Evolutionary conservation across 225 moss, liverwort and hornwort genomes (phyloP), one percentile per base, ranked within the genome.

Genomic region (Bryoerythrophyllum caledonicum): DNA sequence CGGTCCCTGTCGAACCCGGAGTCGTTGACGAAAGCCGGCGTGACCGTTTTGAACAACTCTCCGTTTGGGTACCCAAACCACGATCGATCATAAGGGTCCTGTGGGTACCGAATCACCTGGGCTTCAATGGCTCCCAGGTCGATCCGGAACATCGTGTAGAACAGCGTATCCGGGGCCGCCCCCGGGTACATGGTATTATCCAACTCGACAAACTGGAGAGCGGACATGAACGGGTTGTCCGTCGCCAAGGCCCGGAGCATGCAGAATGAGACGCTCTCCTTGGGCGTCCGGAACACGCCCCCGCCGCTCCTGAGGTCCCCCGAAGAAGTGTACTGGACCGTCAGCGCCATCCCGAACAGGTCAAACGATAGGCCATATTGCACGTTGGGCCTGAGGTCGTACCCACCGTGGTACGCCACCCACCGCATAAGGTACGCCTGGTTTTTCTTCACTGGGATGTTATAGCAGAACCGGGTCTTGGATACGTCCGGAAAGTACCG

Each of bases 201-300:
- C n/a, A 81, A 20, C 25, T 65, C 72, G 10, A 73, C 76, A 32
- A 81, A 6, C 26, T 81, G 72, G 12, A 81, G 24, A 5, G 81
- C 54, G 14, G 72, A 72, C 4, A 73, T 35, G 62, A 81, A 44
- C 1, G 44, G 44, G 14, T 4, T 44, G 44, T 44, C 44, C 3
- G 44, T 44, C 4, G 44, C 3, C 14, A 44, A 14, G 3, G 0
- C 4, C 44, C 44, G 44, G 44, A 44, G 14, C 44, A 44, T 13
- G 44, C 44, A 44, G 44, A 14, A 44, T 4, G 44, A 3, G 14
- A 44, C 44, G 14, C 44, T 44, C 44, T 44, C 44, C 44, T 44
- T 44, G 44, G 44, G 44, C 44, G 44, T 44, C 44, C 44, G 44
- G 44, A 44, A 44, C 44, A 44, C 44, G 44, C 44, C 44, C 11